Base-by-base conservation (phyloP, 257 asterid genomes). In the Jacaranda copaia region DNA sequence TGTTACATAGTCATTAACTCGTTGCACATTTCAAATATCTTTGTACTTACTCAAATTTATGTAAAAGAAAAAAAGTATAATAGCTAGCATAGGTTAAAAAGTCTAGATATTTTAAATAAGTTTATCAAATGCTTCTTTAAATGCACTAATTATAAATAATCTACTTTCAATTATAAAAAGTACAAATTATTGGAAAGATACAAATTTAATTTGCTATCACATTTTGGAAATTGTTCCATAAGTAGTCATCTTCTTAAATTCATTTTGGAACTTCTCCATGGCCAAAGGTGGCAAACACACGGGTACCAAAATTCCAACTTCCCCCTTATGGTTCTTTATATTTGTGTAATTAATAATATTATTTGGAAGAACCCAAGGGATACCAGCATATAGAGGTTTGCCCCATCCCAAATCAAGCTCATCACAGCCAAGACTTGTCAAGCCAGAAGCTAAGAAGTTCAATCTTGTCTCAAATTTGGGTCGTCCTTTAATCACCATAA, bases 371-470 rank as follows among this genome's bases (percentile, higher is more conserved):
- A 67, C 76, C 40, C 18, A 38, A 9, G 67, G 76, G 39, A 72
- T 9, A 4, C 82, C 72, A 3, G 63, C 55, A 78, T 46, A 71
- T 20, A 49, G 19, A 0, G 82, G 68, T 8, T 62, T 51, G 6
- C 73, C 82, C 77, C 73, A 78, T 9, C 82, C 82, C 1, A 70
- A 52, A 52, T 78, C 77, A 40, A 78, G 8, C 36, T 51, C 7
- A 13, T 62, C 59, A 14, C 61, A 42, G 10, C 72, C 32, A 5
- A 66, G 0, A 4, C 66, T 38, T 9, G 67, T 38, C 25, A 55
- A 9, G 16, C 71, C 52, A 0, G 82, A 78, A 13, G 71, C 77
- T 10, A 70, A 1, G 8, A 8, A 78, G 13, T 48, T 78, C 67
- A 46, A 56, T 5, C 19, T 55, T 13, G 14, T 0, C n/a, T 13